These are phyloP conservation scores for Mariannaea sp. DNA, from an alignment of 2,329 filamentous ascomycete genomes.

Conservation along the genomic window DNA sequence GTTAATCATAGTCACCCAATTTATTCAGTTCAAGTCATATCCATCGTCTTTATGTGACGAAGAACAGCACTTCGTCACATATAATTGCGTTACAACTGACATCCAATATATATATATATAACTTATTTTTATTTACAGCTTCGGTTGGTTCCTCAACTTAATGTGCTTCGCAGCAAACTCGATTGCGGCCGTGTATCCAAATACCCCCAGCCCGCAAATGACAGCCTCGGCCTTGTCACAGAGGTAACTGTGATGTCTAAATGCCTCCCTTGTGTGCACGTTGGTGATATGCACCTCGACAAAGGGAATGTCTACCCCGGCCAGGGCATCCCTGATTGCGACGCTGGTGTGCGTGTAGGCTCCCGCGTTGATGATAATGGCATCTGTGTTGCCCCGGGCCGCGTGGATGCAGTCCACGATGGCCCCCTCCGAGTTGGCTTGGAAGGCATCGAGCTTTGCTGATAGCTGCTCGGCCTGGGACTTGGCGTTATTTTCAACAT, in stretches of 20 bases:
- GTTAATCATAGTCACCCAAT: too few species aligned
- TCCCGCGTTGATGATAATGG: constrained; percentile 76
- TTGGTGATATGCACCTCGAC: constrained; percentile 80
- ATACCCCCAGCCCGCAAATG: constrained; percentile 70
- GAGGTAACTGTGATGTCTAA: constrained; percentile 71
- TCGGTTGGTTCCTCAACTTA: constrained; percentile 43
- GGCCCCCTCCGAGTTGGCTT: constrained; percentile 79
- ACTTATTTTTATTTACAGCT: too few species aligned
- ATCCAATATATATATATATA: too few species aligned
- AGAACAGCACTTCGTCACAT: too few species aligned
- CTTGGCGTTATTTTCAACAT: constrained; percentile 58
- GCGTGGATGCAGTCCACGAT: constrained; percentile 75
- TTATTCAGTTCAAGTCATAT: too few species aligned
- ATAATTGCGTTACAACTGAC: too few species aligned
- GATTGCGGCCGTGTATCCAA: constrained; percentile 64
- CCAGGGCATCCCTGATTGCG: constrained; percentile 73
- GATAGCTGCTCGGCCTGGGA: constrained; percentile 55
- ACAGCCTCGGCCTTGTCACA: constrained; percentile 77
- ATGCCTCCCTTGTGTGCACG: constrained; percentile 72
- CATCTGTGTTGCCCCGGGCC: constrained; percentile 62
- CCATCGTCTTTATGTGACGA: too few species aligned
- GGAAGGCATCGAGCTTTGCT: constrained; percentile 61
- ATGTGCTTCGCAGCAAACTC: constrained; percentile 57
- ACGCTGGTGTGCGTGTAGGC: constrained; percentile 79
- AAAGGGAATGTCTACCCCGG: constrained; percentile 72